These are phyloP conservation scores for Fomitopsis pinicola DNA, from an alignment of 1,284 basidiomycete species.

Conservation along the genomic window DNA sequence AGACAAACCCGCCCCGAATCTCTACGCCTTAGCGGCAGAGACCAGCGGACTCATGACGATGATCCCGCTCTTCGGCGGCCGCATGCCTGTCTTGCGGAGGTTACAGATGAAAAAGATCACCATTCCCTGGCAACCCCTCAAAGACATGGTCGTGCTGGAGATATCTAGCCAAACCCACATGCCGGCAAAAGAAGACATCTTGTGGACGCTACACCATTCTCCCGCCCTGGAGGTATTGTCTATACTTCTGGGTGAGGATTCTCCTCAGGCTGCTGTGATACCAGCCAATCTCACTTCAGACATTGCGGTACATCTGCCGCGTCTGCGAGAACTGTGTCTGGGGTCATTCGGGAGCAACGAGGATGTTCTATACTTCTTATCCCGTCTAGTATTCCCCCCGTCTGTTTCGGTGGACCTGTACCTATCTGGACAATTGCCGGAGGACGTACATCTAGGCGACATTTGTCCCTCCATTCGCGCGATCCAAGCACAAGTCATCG, in stretches of 20 bases:
- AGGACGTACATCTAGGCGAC: not conserved
- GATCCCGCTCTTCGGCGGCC: not conserved
- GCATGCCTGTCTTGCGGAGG: constrained; percentile 1
- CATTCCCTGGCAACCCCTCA: constrained; percentile 1
- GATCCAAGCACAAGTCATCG: not conserved
- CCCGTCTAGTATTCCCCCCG: not conserved
- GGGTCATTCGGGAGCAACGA: not conserved
- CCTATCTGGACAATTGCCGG: not conserved
- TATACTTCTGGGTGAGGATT: not conserved
- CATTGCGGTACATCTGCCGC: not conserved
- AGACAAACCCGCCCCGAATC: too few relatives aligned
- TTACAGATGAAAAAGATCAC: not conserved
- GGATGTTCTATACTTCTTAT: not conserved
- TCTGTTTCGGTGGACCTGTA: not conserved
- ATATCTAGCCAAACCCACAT: not conserved
- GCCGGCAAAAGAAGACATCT: not conserved
- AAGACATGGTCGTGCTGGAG: not conserved
- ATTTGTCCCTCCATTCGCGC: not conserved
- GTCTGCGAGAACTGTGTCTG: not conserved
- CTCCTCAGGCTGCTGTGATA: not conserved
- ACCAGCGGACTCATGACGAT: too few relatives aligned
- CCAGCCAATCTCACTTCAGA: not conserved
- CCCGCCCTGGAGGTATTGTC: not conserved
- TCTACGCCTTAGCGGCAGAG: too few relatives aligned
- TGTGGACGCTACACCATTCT: not conserved